Base-by-base conservation (phyloP, 495 filamentous ascomycete species). In the Recurvomyces mirabilis region DNA sequence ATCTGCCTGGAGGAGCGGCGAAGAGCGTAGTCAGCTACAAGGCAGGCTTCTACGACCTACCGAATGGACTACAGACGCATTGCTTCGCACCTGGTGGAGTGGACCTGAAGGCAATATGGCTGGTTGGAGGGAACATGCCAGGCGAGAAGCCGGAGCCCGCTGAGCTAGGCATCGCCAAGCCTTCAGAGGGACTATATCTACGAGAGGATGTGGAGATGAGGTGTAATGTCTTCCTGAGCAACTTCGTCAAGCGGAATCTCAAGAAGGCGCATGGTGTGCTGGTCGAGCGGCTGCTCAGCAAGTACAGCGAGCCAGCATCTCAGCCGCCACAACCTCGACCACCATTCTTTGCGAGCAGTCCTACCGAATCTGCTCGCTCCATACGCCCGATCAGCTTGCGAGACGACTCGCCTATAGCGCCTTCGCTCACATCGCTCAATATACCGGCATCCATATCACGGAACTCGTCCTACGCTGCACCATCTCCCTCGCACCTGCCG, bases 121-220 rank as follows among this genome's bases (percentile, higher is more conserved):
- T 80, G 76, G 59, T 76, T 6, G 73, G 69, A 26, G 82, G 83
- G 11, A 69, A 67, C 18, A 57, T 81, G 12, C 78, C 75, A 0
- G 79, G 79, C 29, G 82, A 87, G 49, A 67, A 70, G 0, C 63
- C 65, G 10, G 63, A 75, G 46, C 64, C 74, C 0, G 60, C 66
- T 1, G 82, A 85, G 58, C 58, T 79, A 1, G 79, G 78, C 9
- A 54, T 79, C 18, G 72, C 72, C 10, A 63, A 68, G 1, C 82
- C 82, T 1, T 59, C 64, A 10, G 67, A 68, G 20, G 84, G 83
- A 1, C 69, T 91, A 0, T 88, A 82, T 57, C 60, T 88, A 17
- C 69, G 78, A 9, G 83, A 88, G 63, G 83, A 87, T 46, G 75
- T 86, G 33, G 74, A 84, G 40, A 76, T 91, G 64, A 69, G 70